Conservation (phyloP, 495 filamentous ascomycete species). For the Aspergillus steynii region DNA sequence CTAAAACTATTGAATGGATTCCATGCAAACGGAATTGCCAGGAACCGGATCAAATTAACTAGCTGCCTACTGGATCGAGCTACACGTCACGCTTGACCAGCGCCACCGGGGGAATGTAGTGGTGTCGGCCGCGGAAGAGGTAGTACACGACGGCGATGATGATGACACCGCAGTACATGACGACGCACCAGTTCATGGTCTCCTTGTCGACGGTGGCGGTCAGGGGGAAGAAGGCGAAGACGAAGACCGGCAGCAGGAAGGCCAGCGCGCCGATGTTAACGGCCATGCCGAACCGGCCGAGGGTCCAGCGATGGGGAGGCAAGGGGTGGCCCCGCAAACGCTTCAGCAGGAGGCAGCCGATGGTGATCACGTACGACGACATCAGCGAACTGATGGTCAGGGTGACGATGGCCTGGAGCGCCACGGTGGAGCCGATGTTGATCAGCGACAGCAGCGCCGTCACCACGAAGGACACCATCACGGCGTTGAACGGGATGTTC, state of each 20-base stretch:
- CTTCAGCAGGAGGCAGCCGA: conserved; percentile 48
- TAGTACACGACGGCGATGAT: conserved; percentile 49
- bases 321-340: conserved; percentile 43
- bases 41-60: background rate
- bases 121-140: conserved; percentile 36
- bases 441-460: conserved; percentile 52
- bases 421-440: conserved; percentile 52
- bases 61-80: too few species aligned
- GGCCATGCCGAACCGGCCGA: conserved; percentile 49
- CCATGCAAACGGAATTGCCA: background rate
- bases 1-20: background rate
- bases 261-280: conserved; percentile 45
- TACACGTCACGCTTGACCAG: conserved; percentile 30
- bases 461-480: conserved; percentile 48
- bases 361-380: conserved; percentile 53
- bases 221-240: conserved; percentile 56
- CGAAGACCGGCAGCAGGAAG: conserved; percentile 48
- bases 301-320: conserved; percentile 47
- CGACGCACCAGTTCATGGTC: conserved; percentile 53
- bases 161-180: conserved; percentile 48
- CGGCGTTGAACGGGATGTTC: conserved; percentile 54
- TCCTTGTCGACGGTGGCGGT: conserved; percentile 36
- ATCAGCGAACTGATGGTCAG: conserved; percentile 44
- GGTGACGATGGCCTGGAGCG: conserved; percentile 52
- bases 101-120: conserved; percentile 48